Conservation (phyloP, 805 yeast species). For the Candida oleophila region DNA sequence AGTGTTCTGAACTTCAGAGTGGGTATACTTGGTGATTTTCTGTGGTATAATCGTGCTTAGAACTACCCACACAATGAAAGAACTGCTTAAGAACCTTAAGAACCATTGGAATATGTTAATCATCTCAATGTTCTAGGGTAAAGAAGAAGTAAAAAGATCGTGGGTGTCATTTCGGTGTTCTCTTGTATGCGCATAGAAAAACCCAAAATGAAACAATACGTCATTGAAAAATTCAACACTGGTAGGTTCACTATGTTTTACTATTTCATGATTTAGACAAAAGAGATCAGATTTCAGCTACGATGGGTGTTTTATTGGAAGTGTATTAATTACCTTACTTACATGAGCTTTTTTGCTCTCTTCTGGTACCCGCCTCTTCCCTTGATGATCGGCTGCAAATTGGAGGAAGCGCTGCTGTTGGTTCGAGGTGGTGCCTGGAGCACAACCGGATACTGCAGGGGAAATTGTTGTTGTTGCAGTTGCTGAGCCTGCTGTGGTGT, state of each 20-base stretch:
- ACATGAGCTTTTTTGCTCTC: conserved; percentile 39
- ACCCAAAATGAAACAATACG: background rate
- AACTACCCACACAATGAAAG: conserved; percentile 37
- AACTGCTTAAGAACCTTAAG: conserved; percentile 15
- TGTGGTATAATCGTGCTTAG: conserved; percentile 43
- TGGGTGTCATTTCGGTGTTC: background rate
- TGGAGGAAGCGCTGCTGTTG: conserved; percentile 10
- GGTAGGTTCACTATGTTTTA: no score
- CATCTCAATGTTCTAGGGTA: background rate
- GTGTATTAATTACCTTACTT: conserved; percentile 5
- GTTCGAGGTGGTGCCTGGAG: conserved; percentile 8
- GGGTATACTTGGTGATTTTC: conserved; percentile 24
- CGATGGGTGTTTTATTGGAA: no score
- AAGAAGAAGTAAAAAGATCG: background rate
- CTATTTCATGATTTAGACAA: no score
- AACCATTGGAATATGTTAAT: conserved; percentile 1
- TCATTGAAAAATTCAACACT: background rate
- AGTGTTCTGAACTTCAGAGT: conserved; percentile 26
- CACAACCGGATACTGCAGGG: background rate
- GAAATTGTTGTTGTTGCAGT: conserved; percentile 4
- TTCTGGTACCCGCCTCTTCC: conserved; percentile 48
- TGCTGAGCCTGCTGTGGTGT: background rate
- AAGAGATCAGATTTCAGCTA: no score
- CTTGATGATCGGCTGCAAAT: conserved; percentile 30
- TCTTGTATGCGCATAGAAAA: background rate